Evolutionary conservation across 2,329 filamentous ascomycete species (phyloP).

Genomic region (Chaetoscypha palmicola): DNA sequence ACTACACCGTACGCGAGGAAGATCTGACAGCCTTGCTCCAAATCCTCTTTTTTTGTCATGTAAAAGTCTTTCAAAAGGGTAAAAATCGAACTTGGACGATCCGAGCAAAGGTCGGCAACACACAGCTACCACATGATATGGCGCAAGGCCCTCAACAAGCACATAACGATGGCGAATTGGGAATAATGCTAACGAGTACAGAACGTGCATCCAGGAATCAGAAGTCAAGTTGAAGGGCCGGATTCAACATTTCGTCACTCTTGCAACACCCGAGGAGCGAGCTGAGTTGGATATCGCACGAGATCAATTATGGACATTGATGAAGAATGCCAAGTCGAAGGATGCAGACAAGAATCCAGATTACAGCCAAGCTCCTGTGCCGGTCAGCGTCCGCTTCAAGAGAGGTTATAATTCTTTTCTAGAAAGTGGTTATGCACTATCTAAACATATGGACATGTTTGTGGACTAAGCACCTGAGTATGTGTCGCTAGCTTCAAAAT

Average conservation of each 20-base stretch:
- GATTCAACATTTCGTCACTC: neutral
- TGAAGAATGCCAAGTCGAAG: neutral
- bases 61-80: too few species aligned
- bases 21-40: too few species aligned
- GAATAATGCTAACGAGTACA: neutral
- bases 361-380: neutral
- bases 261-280: neutral
- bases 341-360: neutral
- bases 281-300: neutral
- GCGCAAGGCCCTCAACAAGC: too few species aligned
- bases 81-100: too few species aligned
- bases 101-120: too few species aligned
- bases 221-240: neutral
- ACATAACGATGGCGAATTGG: too few species aligned
- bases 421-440: neutral
- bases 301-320: neutral
- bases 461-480: conserved; percentile 1
- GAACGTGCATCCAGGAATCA: neutral
- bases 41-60: too few species aligned
- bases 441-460: neutral
- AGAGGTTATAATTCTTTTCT: neutral
- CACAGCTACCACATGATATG: too few species aligned
- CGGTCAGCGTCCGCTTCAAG: neutral
- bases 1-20: too few species aligned
- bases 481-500: conserved; percentile 2